Conservation (phyloP, 176 grass and related monocot species). For the Cocos nucifera region DNA sequence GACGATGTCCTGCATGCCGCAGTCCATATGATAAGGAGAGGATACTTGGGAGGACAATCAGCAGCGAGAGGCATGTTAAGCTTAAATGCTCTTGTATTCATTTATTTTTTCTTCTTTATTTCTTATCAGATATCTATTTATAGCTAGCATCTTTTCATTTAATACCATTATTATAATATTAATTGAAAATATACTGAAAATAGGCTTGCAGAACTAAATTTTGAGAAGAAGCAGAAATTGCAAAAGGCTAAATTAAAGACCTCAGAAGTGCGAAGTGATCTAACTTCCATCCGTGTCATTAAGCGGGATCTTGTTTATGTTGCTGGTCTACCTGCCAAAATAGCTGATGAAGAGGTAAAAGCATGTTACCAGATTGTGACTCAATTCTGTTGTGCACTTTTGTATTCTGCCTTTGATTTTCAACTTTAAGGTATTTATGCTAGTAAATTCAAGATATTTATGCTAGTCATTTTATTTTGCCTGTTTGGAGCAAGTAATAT, state of each 20-base stretch:
- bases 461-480: no score
- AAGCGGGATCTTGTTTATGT: conserved; percentile 62
- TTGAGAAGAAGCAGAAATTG: conserved; percentile 38
- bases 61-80: conserved; percentile 40
- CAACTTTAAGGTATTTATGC: no score
- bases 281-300: conserved; percentile 39
- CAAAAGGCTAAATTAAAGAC: conserved; percentile 21
- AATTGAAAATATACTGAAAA: no score
- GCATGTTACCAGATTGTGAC: neutral
- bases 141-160: conserved; percentile 3
- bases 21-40: conserved; percentile 53
- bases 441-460: no score
- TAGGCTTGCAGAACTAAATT: conserved; percentile 16
- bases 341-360: conserved; percentile 38
- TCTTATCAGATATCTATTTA: neutral
- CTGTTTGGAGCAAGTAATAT: no score
- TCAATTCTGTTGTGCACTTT: no score
- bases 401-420: no score
- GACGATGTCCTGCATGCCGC: conserved; percentile 56
- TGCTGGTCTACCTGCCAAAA: conserved; percentile 45
- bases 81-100: neutral
- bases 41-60: conserved; percentile 31
- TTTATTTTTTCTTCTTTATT: neutral
- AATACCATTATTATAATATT: neutral
- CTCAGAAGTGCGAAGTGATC: conserved; percentile 33